Evolutionary conservation across 2,329 filamentous ascomycete genomes (phyloP).

Genomic region (Paraconiothyrium brasiliense): DNA sequence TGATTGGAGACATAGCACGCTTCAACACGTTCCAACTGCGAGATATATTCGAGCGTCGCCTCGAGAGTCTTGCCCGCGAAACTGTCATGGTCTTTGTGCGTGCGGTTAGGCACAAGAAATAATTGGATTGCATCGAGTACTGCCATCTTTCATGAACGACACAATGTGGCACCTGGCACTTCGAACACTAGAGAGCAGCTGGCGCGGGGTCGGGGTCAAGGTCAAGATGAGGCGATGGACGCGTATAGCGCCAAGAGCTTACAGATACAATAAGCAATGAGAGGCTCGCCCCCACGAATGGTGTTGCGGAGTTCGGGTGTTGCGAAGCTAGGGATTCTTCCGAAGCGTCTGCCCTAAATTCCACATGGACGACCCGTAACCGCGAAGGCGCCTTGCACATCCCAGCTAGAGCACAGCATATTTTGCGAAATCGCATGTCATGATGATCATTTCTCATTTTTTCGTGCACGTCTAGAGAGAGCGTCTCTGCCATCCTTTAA

Average conservation of each 20-base stretch:
- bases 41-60: slow-evolving; percentile 2
- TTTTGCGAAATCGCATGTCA: not conserved
- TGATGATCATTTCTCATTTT: slow-evolving; percentile 12
- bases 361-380: no score
- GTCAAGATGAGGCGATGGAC: not conserved
- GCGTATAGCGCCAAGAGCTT: not conserved
- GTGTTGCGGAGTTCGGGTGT: not conserved
- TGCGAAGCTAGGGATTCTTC: not conserved
- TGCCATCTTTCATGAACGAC: not conserved
- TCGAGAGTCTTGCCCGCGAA: not conserved
- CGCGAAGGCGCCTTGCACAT: no score
- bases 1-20: slow-evolving; percentile 1
- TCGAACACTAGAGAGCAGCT: not conserved
- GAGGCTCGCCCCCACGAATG: not conserved
- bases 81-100: not conserved
- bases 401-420: no score
- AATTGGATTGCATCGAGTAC: slow-evolving; percentile 3
- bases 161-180: not conserved
- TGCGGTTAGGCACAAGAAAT: not conserved
- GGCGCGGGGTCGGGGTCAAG: not conserved
- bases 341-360: no score
- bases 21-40: not conserved
- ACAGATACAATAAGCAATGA: not conserved
- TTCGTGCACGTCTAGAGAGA: slow-evolving; percentile 1
- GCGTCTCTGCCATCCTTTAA: not conserved